Evolutionary conservation across 371 early-diverging fungal species (phyloP), one percentile per base, ranked within the genome.

Genomic region (Mortierella sp.): DNA sequence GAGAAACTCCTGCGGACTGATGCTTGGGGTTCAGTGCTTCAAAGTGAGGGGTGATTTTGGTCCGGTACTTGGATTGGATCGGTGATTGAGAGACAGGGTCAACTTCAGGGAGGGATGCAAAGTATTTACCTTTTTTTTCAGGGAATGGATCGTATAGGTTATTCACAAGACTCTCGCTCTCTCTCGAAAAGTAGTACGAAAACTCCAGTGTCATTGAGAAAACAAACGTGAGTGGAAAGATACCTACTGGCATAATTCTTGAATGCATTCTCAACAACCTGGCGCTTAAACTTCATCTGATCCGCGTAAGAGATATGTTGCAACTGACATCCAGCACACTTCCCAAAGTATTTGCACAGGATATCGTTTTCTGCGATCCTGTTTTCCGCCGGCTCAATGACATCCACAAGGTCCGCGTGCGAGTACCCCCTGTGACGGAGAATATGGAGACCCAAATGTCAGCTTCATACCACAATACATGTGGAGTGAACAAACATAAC

Each of bases 11-110:
- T 43, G 85, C 63, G 27, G 72, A 72, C 44, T 60, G 78, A 32
- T 83, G 78, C 51, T 81, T 83, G 17, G 76, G 79, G 53, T 70
- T 64, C 31, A 50, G 61, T 6, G 59, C 72, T 39, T 86, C 84
- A 69, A 86, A 86, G 58, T 90, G 91, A 41, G 89, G 89, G 0
- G 89, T 86, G 37, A 90, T 78, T 72, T 90, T 90, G 17, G 85
- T 89, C 47, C 91, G 82, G 60, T 87, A 88, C 2, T 82, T 81
- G 41, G 81, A 81, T 28, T 80, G 71, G 43, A 81, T 44, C 6
- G 91, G 89, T 2, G 87, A 85, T 48, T 72, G 56, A 11, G 76
- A 68, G 9, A 76, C 76, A 0, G 76, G 70, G 28, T 76, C 76
- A 14, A 76, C 68, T 37, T 69, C 48, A 28, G 76, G 76, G 17